These are phyloP conservation scores for Geosmithia putterillii DNA, from an alignment of 2,329 filamentous ascomycete species.

Conservation along the genomic window DNA sequence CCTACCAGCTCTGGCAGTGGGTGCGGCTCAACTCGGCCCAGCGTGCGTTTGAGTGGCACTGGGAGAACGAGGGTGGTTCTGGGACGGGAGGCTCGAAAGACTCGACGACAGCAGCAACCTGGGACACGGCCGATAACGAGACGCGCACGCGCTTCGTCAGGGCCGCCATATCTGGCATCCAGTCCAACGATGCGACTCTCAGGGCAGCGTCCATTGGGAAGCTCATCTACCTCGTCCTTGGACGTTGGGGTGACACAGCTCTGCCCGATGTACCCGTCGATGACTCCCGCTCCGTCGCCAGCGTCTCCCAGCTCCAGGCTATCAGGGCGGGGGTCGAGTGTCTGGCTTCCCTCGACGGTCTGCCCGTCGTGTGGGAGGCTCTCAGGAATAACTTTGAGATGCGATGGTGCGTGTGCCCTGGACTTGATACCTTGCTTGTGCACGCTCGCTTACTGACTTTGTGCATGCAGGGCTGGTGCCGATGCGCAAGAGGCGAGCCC, in stretches of 20 bases:
- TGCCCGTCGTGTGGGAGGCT: slow-evolving; percentile 38
- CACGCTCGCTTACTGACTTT: no score
- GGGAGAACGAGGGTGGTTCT: slow-evolving; percentile 33
- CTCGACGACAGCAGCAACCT: slow-evolving; percentile 23
- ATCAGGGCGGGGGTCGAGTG: slow-evolving; percentile 43
- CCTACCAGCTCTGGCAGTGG: slow-evolving; percentile 79
- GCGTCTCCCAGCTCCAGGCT: slow-evolving; percentile 41
- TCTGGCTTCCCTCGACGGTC: slow-evolving; percentile 36
- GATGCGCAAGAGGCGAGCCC: slow-evolving; percentile 28
- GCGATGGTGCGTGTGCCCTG: slow-evolving; percentile 41
- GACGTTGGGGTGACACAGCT: slow-evolving; percentile 59
- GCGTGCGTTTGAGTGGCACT: slow-evolving; percentile 65
- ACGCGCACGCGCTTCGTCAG: slow-evolving; percentile 44
- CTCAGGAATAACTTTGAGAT: slow-evolving; percentile 35
- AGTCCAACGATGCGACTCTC: slow-evolving; percentile 32
- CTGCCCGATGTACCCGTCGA: slow-evolving; percentile 29
- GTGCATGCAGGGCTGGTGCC: slow-evolving; percentile 32
- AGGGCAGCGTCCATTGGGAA: slow-evolving; percentile 42
- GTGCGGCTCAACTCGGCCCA: slow-evolving; percentile 65
- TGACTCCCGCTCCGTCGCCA: slow-evolving; percentile 36
- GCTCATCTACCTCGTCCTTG: slow-evolving; percentile 51
- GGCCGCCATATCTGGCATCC: slow-evolving; percentile 31
- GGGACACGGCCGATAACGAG: slow-evolving; percentile 52
- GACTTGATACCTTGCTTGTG: neutral
- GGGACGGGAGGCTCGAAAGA: neutral